Conservation (phyloP, 2,329 filamentous ascomycete species). For the Xylaria sp. region DNA sequence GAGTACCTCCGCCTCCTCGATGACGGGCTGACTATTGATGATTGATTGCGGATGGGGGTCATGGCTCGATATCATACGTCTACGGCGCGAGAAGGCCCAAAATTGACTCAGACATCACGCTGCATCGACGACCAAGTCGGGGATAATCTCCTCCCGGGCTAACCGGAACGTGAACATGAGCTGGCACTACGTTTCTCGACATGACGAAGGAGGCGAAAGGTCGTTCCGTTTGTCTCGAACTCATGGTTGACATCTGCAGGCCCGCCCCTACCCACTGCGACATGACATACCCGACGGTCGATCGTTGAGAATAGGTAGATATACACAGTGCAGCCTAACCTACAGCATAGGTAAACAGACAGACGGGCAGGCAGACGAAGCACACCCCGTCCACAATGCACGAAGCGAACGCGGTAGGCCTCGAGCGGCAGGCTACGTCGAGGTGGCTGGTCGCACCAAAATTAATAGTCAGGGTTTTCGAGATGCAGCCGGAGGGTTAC, state of each 20-base stretch:
- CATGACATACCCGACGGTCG: conserved; percentile 9
- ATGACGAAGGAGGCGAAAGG: conserved; percentile 12
- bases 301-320: background rate
- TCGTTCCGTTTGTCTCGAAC: conserved; percentile 30
- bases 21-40: background rate
- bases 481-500: conserved; percentile 32
- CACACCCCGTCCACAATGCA: background rate
- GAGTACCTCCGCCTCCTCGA: background rate
- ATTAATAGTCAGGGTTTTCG: conserved; percentile 25
- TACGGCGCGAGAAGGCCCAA: background rate
- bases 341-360: background rate
- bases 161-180: conserved; percentile 21
- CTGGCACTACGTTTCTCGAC: background rate
- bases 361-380: too few species aligned
- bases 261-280: conserved; percentile 6
- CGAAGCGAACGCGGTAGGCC: conserved; percentile 1
- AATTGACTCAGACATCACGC: conserved; percentile 1
- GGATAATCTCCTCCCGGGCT: conserved; percentile 16
- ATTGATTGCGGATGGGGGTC: background rate
- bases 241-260: conserved; percentile 35
- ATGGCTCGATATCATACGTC: background rate
- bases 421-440: conserved; percentile 35
- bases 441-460: conserved; percentile 23
- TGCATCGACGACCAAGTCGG: conserved; percentile 15
- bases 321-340: conserved; percentile 13